Evolutionary conservation across 2,329 filamentous ascomycete species (phyloP), one percentile per base, ranked within the genome.

Genomic region (Aaosphaeria arxii): DNA sequence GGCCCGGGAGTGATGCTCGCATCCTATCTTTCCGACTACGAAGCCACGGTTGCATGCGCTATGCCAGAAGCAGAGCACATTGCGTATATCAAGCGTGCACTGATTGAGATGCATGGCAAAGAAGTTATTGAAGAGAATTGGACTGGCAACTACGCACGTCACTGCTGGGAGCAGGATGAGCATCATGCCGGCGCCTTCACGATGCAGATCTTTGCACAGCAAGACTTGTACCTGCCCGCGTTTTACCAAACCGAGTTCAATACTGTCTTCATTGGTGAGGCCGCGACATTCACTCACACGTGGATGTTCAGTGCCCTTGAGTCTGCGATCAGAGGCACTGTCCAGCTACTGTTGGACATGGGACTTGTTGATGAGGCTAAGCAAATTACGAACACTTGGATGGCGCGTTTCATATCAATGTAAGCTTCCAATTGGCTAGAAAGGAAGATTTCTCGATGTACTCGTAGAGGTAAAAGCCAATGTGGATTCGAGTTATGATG

Each of bases 171-270:
- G 43, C 66, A 77, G 5, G 82, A 87, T 52, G 75, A 79, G 43
- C 76, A 80, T 48, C 75, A 83, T 61, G 76, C 75, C 0, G 84
- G 78, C 0, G 77, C 78, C 2, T 88, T 83, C 83, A 79, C 79
- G 1, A 64, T 66, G 4, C 84, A 84, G 1, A 69, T 74, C 1
- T 71, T 81, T 0, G 83, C 83, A 0, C 82, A 87, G 70, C 84
- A 88, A 59, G 75, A 84, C 56, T 57, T 87, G 28, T 88, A 85
- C 54, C 71, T 88, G 6, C 85, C 86, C 0, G 80, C 84, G 24
- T 88, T 85, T 58, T 86, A 84, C 57, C 79, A 82, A 60, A 87
- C 83, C 0, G 80, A 88, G 61, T 78, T 77, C 48, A 81, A 84
- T 44, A 83, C 84, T 7, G 80, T 87, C n/a, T 86, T 86, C 49